Evolutionary conservation across 805 yeast species (phyloP), one percentile per base, ranked within the genome.

Genomic region (Cyberlindnera xishuangbannaensis): DNA sequence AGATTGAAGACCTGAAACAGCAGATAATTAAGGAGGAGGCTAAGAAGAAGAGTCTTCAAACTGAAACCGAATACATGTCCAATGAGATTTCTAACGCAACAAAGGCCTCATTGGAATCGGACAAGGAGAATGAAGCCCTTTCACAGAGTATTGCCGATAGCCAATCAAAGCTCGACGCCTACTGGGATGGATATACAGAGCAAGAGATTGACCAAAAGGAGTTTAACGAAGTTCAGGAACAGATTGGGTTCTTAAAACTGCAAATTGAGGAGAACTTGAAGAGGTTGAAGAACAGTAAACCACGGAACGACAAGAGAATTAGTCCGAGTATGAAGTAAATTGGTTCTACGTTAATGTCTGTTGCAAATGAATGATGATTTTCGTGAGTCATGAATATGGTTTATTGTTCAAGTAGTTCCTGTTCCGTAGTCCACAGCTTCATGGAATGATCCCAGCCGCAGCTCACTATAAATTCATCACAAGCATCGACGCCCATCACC

Each of bases 401-500:
- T 4, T 16, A 8, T 16, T 25, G 13, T 14, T 27, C 19, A 11
- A n/a, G 7, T 15, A 40, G 40, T 27, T 34, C 23, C n/a, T 39
- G 38, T 28, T 47, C 36, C n/a, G 30, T 34, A 18, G 45, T 17
- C 86, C 86, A 83, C 27, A 83, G 34, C 33, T 43, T 43, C 7
- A 38, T 35, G 10, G 42, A 38, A 16, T 42, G 39, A 19, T 39
- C 41, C 43, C 42, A 42, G 2, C 47, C 47, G 17, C 40, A 34
- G 33, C 47, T 43, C 12, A 37, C 43, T 2, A 87, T 57, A 21
- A 39, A 49, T 7, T 59, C 46, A 7, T 69, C 69, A 34, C 66
- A 51, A 1, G 80, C 47, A 50, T 83, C 95, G 30, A 82, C 69
- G 36, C 78, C 62, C 79, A 87, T 74, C 4, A 85, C 74, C 47